A percentile compares a stretch with the other conserved stretches of the same genome.
These are phyloP conservation scores for Cucumis sativus DNA, from an alignment of 306 rosid species.

Conservation along the genomic window DNA sequence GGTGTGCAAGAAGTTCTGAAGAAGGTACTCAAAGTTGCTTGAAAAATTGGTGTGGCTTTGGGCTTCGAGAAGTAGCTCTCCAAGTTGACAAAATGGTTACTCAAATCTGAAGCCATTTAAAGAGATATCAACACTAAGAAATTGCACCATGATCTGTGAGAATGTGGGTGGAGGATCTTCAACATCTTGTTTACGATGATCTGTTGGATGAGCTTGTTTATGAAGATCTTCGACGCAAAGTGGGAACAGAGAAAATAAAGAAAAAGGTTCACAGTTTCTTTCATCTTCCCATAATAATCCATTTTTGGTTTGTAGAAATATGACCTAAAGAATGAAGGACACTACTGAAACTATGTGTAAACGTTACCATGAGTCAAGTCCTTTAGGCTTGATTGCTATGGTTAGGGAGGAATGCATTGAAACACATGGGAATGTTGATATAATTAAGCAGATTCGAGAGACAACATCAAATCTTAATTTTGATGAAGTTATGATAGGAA, in stretches of 20 bases:
- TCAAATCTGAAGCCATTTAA: background rate
- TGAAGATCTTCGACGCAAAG: background rate
- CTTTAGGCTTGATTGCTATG: background rate
- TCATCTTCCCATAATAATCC: background rate
- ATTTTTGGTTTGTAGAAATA: background rate
- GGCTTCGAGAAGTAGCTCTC: background rate
- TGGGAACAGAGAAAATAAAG: background rate
- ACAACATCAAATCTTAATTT: background rate
- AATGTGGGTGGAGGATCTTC: background rate
- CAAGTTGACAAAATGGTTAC: background rate
- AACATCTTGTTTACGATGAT: background rate
- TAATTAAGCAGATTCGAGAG: background rate
- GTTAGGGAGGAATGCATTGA: background rate
- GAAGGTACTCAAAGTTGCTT: background rate
- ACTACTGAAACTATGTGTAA: background rate
- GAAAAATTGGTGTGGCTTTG: background rate
- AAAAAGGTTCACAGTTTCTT: background rate
- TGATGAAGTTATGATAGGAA: background rate
- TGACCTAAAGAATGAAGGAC: background rate
- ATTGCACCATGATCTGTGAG: background rate
- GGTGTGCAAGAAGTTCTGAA: background rate
- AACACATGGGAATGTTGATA: background rate
- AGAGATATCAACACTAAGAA: background rate
- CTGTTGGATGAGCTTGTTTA: conserved; percentile 3
- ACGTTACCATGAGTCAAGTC: background rate